These are phyloP conservation scores for Pisolithus albus DNA, from an alignment of 768 basidiomycete genomes.

Conservation along the genomic window DNA sequence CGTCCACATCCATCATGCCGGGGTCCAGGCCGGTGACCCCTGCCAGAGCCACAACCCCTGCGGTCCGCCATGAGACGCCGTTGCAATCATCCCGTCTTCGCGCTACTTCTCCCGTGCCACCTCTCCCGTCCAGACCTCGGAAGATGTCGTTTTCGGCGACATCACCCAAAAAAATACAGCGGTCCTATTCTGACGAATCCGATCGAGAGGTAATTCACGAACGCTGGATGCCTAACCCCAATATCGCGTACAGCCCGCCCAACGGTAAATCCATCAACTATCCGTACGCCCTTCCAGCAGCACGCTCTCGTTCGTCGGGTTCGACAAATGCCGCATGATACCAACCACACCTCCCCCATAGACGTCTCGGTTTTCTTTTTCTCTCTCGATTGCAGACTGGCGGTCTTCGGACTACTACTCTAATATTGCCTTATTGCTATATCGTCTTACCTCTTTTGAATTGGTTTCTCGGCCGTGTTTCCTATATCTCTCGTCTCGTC, in stretches of 20 bases:
- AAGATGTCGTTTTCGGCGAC: slow-evolving; percentile 40
- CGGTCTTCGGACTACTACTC: slow-evolving; percentile 23
- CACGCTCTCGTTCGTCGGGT: slow-evolving; percentile 26
- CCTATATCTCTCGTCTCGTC: slow-evolving; percentile 9
- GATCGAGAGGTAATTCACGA: slow-evolving; percentile 48
- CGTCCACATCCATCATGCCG: slow-evolving; percentile 41
- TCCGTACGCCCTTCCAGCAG: slow-evolving; percentile 17
- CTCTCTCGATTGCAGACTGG: slow-evolving; percentile 19
- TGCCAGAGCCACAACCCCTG: slow-evolving; percentile 23
- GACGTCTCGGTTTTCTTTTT: slow-evolving; percentile 12
- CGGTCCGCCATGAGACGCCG: slow-evolving; percentile 25
- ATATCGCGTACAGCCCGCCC: slow-evolving; percentile 32
- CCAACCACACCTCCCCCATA: slow-evolving; percentile 13
- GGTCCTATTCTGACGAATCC: slow-evolving; percentile 64
- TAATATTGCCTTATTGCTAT: slow-evolving; percentile 32
- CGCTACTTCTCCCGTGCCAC: slow-evolving; percentile 24
- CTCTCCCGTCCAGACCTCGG: slow-evolving; percentile 39
- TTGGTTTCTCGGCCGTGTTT: slow-evolving; percentile 13
- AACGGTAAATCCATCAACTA: slow-evolving; percentile 25
- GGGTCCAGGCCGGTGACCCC: slow-evolving; percentile 28
- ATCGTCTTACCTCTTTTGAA: slow-evolving; percentile 13
- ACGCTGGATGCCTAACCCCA: slow-evolving; percentile 55
- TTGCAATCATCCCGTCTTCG: slow-evolving; percentile 24
- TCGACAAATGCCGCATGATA: slow-evolving; percentile 31
- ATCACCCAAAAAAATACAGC: slow-evolving; percentile 51